These are phyloP conservation scores for Trichoderma orchidacearum DNA, from an alignment of 495 filamentous ascomycete genomes.

Conservation along the genomic window DNA sequence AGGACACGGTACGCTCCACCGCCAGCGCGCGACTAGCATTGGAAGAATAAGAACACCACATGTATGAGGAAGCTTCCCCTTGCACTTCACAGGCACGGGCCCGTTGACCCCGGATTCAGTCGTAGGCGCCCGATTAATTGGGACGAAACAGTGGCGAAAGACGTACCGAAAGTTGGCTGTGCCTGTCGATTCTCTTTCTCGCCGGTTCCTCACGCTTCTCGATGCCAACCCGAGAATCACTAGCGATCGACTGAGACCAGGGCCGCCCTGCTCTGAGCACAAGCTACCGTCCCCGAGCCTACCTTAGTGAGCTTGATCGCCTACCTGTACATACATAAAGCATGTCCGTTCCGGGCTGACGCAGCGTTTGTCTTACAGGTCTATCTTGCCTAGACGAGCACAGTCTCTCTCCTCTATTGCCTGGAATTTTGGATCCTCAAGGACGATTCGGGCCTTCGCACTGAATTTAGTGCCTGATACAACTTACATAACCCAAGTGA, in stretches of 20 bases:
- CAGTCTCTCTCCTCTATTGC: not conserved
- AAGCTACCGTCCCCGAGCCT: not conserved
- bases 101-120: not conserved
- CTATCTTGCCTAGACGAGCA: not conserved
- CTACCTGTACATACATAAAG: not conserved
- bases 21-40: not conserved
- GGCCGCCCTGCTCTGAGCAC: not conserved
- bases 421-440: not conserved
- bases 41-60: not conserved
- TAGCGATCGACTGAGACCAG: not conserved
- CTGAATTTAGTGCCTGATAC: slow-evolving; percentile 1
- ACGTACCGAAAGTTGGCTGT: not conserved
- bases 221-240: not conserved
- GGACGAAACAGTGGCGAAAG: not conserved
- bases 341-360: not conserved
- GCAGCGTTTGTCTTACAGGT: not conserved
- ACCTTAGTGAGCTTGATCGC: not conserved
- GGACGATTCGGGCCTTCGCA: slow-evolving; percentile 1
- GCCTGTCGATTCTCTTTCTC: not conserved
- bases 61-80: not conserved
- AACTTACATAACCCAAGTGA: not conserved
- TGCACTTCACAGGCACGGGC: not conserved
- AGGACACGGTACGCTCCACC: too few species aligned
- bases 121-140: not conserved
- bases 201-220: not conserved